Base-by-base conservation (phyloP, 495 filamentous ascomycete genomes). In the Xylaria curta region DNA sequence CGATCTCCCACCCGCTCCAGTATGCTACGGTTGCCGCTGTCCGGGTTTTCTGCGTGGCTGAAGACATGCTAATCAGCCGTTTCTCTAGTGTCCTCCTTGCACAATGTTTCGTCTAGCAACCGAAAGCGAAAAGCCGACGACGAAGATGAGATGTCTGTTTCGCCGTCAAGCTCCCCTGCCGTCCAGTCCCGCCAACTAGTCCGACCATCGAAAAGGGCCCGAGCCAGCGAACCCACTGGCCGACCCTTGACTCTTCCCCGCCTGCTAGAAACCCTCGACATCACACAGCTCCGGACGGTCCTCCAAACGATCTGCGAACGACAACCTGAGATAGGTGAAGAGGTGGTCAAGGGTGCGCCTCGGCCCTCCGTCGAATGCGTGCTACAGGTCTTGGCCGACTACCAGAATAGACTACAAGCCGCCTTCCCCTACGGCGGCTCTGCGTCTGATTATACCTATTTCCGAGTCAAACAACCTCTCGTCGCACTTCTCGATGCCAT, bases 91-190 rank as follows among this genome's bases (percentile, higher is more conserved):
- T 88, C 88, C 73, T 85, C 82, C 74, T 87, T 82, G 76, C 81
- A 72, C 81, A 87, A 76, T 81, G 82, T 77, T 78, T 87, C 75
- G 70, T 83, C 87, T 78, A 74, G 83, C 17, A 82, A 81, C 78
- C 89, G 92, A 75, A 98, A 97, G 86, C 91, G 94, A 82, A 97
- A 97, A 85, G 93, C 92, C 71, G 92, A 93, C 72, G 94, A 97
- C 70, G 92, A 96, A 78, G 91, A 94, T 77, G 91, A 93, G 74
- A 97, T 97, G 94, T 95, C 92, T 44, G 89, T 93, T 53, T 97
- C 94, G 53, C 94, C 94, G 0, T 87, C 88, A 31, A 90, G 85
- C 81, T 97, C 93, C 38, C 94, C 94, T n/a, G 89, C 90, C 42
- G 85, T 90, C 60, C 82, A 88, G 74, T 85, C 87, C 72, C 88